A percentile compares a stretch with the other conserved stretches of the same genome.
Conservation (phyloP, 2,329 filamentous ascomycete genomes). For the Lojkania enalia region DNA sequence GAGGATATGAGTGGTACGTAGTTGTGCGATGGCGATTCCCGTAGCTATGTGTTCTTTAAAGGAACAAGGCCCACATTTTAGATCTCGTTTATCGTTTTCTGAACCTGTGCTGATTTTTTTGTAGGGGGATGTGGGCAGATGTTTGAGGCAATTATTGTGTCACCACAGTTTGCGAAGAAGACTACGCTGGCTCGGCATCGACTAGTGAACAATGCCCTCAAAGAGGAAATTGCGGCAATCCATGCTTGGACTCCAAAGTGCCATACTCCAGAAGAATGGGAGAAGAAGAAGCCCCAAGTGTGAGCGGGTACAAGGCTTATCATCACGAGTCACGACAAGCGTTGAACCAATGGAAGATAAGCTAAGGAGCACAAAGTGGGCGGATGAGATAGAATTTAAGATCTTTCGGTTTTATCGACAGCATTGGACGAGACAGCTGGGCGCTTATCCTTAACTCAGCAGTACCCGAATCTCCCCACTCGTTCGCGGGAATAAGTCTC, state of each 20-base stretch:
- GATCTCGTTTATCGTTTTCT: too few species aligned
- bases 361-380: too few species aligned
- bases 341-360: neutral
- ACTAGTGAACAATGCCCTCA: conserved; percentile 80
- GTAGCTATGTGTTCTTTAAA: too few species aligned
- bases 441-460: conserved; percentile 53
- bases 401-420: too few species aligned
- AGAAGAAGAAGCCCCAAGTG: conserved; percentile 61
- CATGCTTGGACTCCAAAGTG: conserved; percentile 96
- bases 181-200: conserved; percentile 80
- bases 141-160: conserved; percentile 70
- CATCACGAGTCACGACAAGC: conserved; percentile 1
- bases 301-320: conserved; percentile 8
- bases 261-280: conserved; percentile 88
- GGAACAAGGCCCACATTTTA: too few species aligned
- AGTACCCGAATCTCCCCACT: conserved; percentile 66
- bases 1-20: conserved; percentile 94
- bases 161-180: conserved; percentile 56
- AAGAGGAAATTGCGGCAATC: conserved; percentile 85
- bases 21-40: too few species aligned
- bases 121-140: conserved; percentile 72
- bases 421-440: neutral
- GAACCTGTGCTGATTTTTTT: conserved; percentile 17
- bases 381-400: too few species aligned
- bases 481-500: conserved; percentile 65